Base-by-base conservation (phyloP, 805 yeast genomes). In the Nakazawaea ishiwadae region DNA sequence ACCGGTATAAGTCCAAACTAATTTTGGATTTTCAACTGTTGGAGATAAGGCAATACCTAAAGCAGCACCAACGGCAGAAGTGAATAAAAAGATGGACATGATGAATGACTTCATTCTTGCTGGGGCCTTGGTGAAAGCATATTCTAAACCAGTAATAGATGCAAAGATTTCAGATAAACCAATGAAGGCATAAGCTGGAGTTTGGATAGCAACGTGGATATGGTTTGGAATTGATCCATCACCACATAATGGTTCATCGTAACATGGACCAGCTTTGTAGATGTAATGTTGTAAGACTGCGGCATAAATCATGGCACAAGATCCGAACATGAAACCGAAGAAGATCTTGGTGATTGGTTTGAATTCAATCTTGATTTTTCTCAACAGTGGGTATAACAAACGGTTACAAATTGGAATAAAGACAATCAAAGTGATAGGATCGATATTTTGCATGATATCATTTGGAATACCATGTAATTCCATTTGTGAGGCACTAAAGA, bases 71-170 rank as follows among this genome's bases (percentile, higher is more conserved):
- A 81, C 52, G n/a, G 95, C 93, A 50, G 71, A 79, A 31, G 84
- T 82, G 44, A 84, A 63, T 54, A 85, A 68, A 68, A 80, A 84
- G 12, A 39, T 24, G 5, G 42, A 31, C 79, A 78, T 77, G 52
- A 79, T 72, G 55, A 79, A 73, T 12, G 83, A 73, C 59, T 77
- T 77, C 84, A 79, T 78, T 37, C 73, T 63, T 7, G 70, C 71
- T 31, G 93, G 93, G 5, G 93, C 91, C 65, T 84, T 81, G 20
- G 89, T 79, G 65, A 82, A 85, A 15, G 95, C 95, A 56, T 82
- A 84, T 65, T 85, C 93, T 51, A 82, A 73, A 52, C 91, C 93
- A 17, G 93, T 84, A 52, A 84, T 76, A 40, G 85, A 81, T 24
- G 90, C 89, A 51, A 85, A 74, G 49, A 84, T 84, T 62, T 85